Evolutionary conservation across 2,329 filamentous ascomycete species (phyloP).

Genomic region (Septoria petroselini): DNA sequence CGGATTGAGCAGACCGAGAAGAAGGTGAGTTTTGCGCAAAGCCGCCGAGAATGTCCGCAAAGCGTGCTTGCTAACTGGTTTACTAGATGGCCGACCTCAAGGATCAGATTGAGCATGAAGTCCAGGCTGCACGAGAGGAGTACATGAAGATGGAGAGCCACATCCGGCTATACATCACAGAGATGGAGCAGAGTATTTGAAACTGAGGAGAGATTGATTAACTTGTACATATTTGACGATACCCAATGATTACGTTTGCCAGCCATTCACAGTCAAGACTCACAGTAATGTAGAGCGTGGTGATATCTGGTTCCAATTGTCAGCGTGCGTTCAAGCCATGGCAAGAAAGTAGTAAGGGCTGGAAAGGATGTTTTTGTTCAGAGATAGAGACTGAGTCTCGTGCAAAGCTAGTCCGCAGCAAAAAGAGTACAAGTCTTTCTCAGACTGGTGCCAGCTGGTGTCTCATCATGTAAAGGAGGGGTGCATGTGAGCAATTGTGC

Average conservation of each 20-base stretch:
- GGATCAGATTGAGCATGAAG: constrained; percentile 93
- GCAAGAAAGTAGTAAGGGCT: not conserved
- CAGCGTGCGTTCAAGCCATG: not conserved
- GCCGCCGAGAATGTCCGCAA: not conserved
- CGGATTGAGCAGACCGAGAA: constrained; percentile 98
- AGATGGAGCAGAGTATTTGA: constrained; percentile 88
- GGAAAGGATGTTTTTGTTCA: constrained; percentile 1
- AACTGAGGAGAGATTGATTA: not conserved
- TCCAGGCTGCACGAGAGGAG: constrained; percentile 85
- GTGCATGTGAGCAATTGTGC: not conserved
- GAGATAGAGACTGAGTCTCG: constrained; percentile 24
- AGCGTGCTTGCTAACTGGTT: constrained; percentile 23
- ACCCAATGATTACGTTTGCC: constrained; percentile 8
- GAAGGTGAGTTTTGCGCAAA: constrained; percentile 63
- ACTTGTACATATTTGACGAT: constrained; percentile 13
- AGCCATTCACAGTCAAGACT: not conserved
- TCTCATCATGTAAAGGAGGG: constrained; percentile 19
- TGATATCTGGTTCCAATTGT: not conserved
- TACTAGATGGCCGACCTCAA: constrained; percentile 91
- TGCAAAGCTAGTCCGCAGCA: constrained; percentile 30
- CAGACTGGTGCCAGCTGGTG: constrained; percentile 27
- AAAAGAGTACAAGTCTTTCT: constrained; percentile 29
- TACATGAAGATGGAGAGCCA: constrained; percentile 97
- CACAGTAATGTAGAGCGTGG: not conserved
- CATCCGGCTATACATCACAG: constrained; percentile 94